These are phyloP conservation scores for Globisporangium nunn DNA, from an alignment of 352 stramenopile genomes.

Conservation along the genomic window DNA sequence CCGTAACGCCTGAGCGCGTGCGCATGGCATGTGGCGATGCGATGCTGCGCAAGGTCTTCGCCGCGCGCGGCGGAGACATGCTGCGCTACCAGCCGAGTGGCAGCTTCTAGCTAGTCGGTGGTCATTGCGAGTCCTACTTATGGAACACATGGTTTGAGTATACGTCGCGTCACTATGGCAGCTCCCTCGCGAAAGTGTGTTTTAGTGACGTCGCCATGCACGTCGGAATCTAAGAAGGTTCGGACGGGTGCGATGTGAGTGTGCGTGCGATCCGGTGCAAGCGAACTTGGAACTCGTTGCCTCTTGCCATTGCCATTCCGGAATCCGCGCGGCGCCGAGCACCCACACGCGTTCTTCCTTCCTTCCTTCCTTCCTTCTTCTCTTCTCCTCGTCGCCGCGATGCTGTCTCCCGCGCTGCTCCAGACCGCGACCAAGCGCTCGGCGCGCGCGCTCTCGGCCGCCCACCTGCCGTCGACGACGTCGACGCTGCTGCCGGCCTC, in stretches of 20 bases:
- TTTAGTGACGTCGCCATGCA: not conserved
- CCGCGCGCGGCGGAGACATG: constrained; percentile 50
- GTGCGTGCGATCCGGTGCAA: not conserved
- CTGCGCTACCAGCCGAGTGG: constrained; percentile 48
- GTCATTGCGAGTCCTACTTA: not conserved
- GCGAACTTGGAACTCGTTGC: too few species aligned
- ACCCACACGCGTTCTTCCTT: not conserved
- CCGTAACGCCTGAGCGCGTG: constrained; percentile 75
- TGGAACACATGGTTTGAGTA: constrained; percentile 1
- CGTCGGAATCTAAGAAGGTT: not conserved
- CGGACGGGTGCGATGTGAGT: constrained; percentile 1
- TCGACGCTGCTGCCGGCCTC: constrained; percentile 31
- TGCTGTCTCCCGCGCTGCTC: constrained; percentile 32
- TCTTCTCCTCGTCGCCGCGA: not conserved
- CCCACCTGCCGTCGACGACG: not conserved
- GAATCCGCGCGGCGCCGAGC: not conserved
- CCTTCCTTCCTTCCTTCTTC: not conserved
- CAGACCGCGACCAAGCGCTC: constrained; percentile 36
- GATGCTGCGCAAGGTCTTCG: constrained; percentile 65
- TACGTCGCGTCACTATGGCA: not conserved
- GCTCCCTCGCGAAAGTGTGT: not conserved
- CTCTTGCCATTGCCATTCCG: not conserved
- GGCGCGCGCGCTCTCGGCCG: constrained; percentile 9
- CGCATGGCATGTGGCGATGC: constrained; percentile 78
- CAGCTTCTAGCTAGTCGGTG: constrained; percentile 35